Conservation (phyloP, 2,329 filamentous ascomycete species). For the Cladophialophora carrionii region DNA sequence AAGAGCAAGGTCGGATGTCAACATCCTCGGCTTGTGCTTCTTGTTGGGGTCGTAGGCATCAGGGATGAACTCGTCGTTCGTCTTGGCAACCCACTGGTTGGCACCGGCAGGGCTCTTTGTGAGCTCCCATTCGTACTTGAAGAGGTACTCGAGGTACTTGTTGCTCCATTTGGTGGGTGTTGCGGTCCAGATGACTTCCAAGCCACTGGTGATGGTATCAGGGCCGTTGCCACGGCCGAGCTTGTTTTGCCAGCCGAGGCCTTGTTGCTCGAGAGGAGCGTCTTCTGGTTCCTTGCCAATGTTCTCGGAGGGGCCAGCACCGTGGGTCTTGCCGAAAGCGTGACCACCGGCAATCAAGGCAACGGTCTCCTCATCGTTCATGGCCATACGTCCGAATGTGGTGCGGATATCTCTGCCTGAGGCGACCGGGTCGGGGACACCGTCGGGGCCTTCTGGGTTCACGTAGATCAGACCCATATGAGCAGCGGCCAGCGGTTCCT, state of each 20-base stretch:
- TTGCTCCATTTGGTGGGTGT: conserved; percentile 77
- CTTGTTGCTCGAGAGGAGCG: conserved; percentile 66
- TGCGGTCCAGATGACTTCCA: conserved; percentile 79
- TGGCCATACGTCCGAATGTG: conserved; percentile 78
- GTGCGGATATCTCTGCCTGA: conserved; percentile 72
- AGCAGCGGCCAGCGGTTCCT: conserved; percentile 68
- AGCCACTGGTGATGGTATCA: conserved; percentile 73
- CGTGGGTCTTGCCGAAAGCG: conserved; percentile 80
- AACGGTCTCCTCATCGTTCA: conserved; percentile 81
- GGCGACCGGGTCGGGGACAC: conserved; percentile 69
- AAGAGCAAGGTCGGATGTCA: conserved; percentile 74
- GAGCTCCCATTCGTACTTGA: conserved; percentile 77
- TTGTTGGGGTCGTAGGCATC: conserved; percentile 70
- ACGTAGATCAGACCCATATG: conserved; percentile 82
- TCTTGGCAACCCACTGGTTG: conserved; percentile 76
- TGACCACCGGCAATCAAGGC: conserved; percentile 79
- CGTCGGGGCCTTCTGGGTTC: conserved; percentile 77
- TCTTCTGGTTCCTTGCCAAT: conserved; percentile 70
- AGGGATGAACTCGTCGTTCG: conserved; percentile 67
- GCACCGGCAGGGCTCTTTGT: conserved; percentile 75
- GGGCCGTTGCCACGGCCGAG: conserved; percentile 68
- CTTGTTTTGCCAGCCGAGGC: conserved; percentile 72
- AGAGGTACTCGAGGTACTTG: conserved; percentile 73
- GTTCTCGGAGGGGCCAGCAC: conserved; percentile 66
- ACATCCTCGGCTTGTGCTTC: conserved; percentile 75